phyloP scores from a whole-genome alignment of 169 alveolate genomes.

The Cryptosporidium tyzzeri region DNA sequence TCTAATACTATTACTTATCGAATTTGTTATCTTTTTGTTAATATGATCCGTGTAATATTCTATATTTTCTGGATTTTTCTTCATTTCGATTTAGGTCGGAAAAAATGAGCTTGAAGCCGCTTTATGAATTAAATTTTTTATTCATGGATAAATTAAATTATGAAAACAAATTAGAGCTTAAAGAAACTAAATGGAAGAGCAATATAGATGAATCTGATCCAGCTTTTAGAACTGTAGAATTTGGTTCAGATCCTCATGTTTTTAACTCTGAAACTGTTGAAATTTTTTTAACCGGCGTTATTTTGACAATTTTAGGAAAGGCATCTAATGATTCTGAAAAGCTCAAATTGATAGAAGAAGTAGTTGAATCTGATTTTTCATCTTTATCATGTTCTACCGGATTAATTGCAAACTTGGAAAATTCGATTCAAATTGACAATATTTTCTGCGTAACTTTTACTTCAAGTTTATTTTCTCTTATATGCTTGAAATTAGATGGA shows the following conservation, averaged over 20 bases:
- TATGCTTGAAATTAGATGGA: slow-evolving; percentile 46
- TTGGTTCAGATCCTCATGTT: slow-evolving; percentile 25
- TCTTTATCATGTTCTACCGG: neutral
- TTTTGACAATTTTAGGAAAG: slow-evolving; percentile 22
- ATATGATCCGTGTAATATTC: neutral
- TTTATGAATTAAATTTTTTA: neutral
- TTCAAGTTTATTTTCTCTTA: slow-evolving; percentile 14
- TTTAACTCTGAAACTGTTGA: slow-evolving; percentile 26
- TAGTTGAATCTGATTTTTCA: neutral
- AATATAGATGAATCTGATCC: neutral
- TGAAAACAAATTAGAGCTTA: neutral
- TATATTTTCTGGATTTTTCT: neutral
- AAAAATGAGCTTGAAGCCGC: neutral
- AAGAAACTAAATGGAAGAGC: slow-evolving; percentile 19
- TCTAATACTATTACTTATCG: slow-evolving; percentile 21
- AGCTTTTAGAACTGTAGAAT: slow-evolving; percentile 7
- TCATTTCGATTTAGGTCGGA: neutral
- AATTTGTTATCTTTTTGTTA: slow-evolving; percentile 13
- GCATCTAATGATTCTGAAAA: neutral
- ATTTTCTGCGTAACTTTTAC: slow-evolving; percentile 25
- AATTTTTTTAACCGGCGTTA: slow-evolving; percentile 20
- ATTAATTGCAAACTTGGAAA: neutral
- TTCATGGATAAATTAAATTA: slow-evolving; percentile 14
- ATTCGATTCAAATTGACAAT: neutral
- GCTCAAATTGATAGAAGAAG: neutral